A percentile compares a stretch with the other conserved stretches of the same genome.
Evolutionary conservation across 2,329 filamentous ascomycete genomes (phyloP).

Genomic region (Purpureocillium lavendulum): DNA sequence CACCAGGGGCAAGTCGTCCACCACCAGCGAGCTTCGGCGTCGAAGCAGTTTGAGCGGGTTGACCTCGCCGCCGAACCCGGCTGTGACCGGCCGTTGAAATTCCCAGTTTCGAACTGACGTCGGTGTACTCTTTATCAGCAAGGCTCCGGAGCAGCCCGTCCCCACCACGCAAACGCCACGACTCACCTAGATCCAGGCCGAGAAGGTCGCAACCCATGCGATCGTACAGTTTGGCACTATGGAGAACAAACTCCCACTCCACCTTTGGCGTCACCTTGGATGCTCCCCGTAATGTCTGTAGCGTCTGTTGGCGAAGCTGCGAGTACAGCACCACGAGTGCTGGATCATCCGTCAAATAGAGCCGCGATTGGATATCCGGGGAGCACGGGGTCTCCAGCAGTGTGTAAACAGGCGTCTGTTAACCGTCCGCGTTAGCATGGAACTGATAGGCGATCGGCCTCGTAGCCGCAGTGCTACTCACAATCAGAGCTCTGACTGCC

Average conservation of each 20-base stretch:
- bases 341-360: constrained; percentile 85
- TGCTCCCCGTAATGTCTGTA: constrained; percentile 79
- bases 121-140: too few relatives aligned
- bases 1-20: constrained; percentile 58
- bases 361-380: constrained; percentile 63
- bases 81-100: constrained; percentile 49
- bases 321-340: constrained; percentile 81
- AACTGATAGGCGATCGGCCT: too few relatives aligned
- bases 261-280: constrained; percentile 68
- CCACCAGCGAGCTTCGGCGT: constrained; percentile 68
- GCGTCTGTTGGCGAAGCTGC: constrained; percentile 70
- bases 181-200: constrained; percentile 70
- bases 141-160: too few relatives aligned
- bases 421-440: constrained; percentile 1
- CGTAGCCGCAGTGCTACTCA: constrained; percentile 31
- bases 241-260: constrained; percentile 84
- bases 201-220: constrained; percentile 91
- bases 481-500: constrained; percentile 75
- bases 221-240: constrained; percentile 76
- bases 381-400: constrained; percentile 62
- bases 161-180: constrained; percentile 6
- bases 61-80: constrained; percentile 35
- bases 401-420: constrained; percentile 68
- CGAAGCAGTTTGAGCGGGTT: constrained; percentile 62
- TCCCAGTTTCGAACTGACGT: constrained; percentile 67